Evolutionary conservation across 768 basidiomycete species (phyloP), one percentile per base, ranked within the genome.

Genomic region (Suillus placidus): DNA sequence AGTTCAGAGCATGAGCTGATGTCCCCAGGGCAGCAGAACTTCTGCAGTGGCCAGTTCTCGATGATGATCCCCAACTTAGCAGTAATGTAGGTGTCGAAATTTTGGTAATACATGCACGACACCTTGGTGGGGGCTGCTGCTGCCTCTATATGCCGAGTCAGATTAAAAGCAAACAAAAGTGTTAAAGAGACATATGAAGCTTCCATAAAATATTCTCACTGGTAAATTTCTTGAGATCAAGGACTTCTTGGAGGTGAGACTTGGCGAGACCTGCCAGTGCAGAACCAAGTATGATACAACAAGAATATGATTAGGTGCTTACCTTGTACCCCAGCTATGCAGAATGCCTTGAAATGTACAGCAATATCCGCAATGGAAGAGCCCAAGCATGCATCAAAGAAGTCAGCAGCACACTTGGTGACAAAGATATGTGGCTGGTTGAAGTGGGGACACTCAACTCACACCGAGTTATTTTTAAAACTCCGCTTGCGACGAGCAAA

Each of bases 11-110:
- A 13, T 55, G 54, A 55, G 26, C 54, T 35, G 35, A 55, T 55
- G 54, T 35, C 35, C 35, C 54, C 54, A 1, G 8, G 54, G 35
- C 35, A 30, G 54, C 54, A 55, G 54, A 55, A 55, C 35, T 55
- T 55, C 30, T 30, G 54, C 13, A 55, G 54, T 35, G 54, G 54
- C 54, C 54, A 55, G n/a, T 55, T 55, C 35, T 55, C 23, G 14
- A 55, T 35, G 35, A 55, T 30, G 54, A 55, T 20, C 26, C 54
- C 7, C 3, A 30, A 26, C 9, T 55, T 55, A 13, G 54, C 54
- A 16, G 54, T 55, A 35, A 55, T 55, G 54, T 55, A 30, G 30
- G 26, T 35, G 35, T 23, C 12, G 35, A 55, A 55, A 26, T 55
- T 55, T 30, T 30, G 14, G 23, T 55, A 55, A 35, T 55, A 55